Evolutionary conservation across 768 basidiomycete species (phyloP).

Genomic region (Tephrocybe sp.): DNA sequence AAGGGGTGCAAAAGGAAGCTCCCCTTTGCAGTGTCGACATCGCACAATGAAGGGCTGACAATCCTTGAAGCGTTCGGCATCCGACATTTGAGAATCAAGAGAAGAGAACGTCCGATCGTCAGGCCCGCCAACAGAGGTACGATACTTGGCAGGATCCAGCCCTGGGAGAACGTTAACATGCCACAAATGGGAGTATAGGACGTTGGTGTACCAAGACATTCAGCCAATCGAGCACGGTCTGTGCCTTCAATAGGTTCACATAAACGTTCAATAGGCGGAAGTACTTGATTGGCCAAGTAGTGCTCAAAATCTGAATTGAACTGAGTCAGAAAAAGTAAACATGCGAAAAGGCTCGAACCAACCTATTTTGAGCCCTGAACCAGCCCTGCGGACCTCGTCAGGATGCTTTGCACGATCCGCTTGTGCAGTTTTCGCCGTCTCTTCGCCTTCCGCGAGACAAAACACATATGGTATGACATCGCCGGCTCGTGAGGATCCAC

Average conservation of each 20-base stretch:
- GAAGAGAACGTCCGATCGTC: conserved; percentile 74
- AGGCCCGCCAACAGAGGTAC: conserved; percentile 35
- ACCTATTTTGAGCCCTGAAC: conserved; percentile 74
- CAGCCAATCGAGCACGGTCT: conserved; percentile 87
- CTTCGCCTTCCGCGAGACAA: conserved; percentile 75
- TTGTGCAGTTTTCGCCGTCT: conserved; percentile 70
- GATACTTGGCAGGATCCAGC: conserved; percentile 58
- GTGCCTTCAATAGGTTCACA: conserved; percentile 98
- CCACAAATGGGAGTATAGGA: neutral
- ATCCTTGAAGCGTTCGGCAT: conserved; percentile 84
- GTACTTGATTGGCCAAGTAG: conserved; percentile 87
- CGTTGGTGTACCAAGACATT: conserved; percentile 75
- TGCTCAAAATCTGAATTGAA: conserved; percentile 75
- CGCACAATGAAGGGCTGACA: conserved; percentile 68
- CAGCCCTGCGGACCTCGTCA: conserved; percentile 80
- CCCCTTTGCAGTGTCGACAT: conserved; percentile 73
- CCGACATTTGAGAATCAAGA: conserved; percentile 88
- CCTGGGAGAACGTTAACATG: conserved; percentile 35
- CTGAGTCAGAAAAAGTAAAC: conserved; percentile 8
- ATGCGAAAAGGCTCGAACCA: conserved; percentile 12
- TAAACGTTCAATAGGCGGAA: conserved; percentile 92
- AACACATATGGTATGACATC: conserved; percentile 98
- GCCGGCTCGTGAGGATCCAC: conserved; percentile 76
- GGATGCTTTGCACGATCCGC: conserved; percentile 93
- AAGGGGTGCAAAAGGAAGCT: conserved; percentile 58